Base-by-base conservation (phyloP, 139 green algal genomes). In the Chlorella sp. region DNA sequence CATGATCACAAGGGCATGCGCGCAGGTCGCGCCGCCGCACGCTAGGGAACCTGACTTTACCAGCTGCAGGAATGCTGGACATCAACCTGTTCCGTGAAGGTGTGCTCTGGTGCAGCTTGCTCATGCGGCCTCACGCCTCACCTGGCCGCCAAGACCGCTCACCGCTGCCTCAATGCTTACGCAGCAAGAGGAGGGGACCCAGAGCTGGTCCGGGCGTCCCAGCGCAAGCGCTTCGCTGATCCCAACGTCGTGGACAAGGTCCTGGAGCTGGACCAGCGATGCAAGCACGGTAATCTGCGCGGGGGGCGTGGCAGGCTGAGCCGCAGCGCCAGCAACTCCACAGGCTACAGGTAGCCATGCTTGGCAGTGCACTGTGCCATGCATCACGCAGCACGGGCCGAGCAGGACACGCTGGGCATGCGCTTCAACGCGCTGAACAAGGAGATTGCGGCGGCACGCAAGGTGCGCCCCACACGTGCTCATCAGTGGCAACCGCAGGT, bases 111-210 rank as follows among this genome's bases (percentile, higher is more conserved):
- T 22, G 32, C 51, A 66, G 31, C 29, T 30, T 22, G 2, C 1
- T 64, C 31, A 60, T 35, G 2, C n/a, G n/a, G n/a, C n/a, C n/a
- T n/a, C n/a, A n/a, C n/a, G n/a, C n/a, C n/a, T n/a, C n/a, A n/a
- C n/a, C n/a, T n/a, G n/a, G n/a, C n/a, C n/a, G n/a, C n/a, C n/a
- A n/a, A n/a, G n/a, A n/a, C n/a, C n/a, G n/a, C n/a, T n/a, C n/a
- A n/a, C n/a, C n/a, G n/a, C n/a, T n/a, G n/a, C n/a, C n/a, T n/a
- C n/a, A n/a, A n/a, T n/a, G n/a, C n/a, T n/a, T n/a, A n/a, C n/a
- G n/a, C 84, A 93, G 94, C 95, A 23, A 96, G 92, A 70, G 94
- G 94, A 31, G 93, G 92, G 35, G 76, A 98, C 63, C 92, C 90
- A 1, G 94, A 97, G 2, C 4, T 94, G 1, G 79, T 98, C 20